Conservation (phyloP, 2,329 filamentous ascomycete species). For the Curvularia spicifera region DNA sequence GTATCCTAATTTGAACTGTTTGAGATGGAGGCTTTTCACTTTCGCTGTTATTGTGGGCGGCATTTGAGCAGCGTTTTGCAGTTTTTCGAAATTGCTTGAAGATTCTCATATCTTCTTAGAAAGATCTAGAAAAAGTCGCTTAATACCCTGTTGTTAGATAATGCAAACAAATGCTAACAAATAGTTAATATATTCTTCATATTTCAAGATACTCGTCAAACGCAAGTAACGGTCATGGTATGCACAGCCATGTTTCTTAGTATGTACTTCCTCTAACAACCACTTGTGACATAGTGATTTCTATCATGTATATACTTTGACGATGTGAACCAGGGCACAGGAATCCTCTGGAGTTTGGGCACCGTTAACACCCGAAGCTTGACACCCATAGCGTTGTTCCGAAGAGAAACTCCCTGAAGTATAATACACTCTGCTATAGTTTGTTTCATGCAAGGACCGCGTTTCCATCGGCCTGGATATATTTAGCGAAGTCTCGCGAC, state of each 20-base stretch:
- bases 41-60: neutral
- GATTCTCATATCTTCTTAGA: neutral
- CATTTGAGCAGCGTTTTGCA: neutral
- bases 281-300: neutral
- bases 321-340: neutral
- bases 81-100: neutral
- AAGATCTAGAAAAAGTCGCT: neutral
- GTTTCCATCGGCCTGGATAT: too few species aligned
- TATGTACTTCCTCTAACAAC: neutral
- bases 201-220: neutral
- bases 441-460: neutral
- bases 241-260: neutral
- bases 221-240: too few species aligned
- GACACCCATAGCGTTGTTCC: neutral
- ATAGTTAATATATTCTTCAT: neutral
- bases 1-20: neutral
- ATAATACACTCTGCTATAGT: neutral
- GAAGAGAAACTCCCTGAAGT: too few species aligned
- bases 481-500: neutral
- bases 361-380: neutral
- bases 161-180: neutral
- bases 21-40: neutral
- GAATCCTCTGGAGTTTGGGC: neutral
- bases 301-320: neutral
- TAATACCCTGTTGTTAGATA: neutral